These are phyloP conservation scores for Populus ilicifolia DNA, from an alignment of 345 rosid species.

Conservation along the genomic window DNA sequence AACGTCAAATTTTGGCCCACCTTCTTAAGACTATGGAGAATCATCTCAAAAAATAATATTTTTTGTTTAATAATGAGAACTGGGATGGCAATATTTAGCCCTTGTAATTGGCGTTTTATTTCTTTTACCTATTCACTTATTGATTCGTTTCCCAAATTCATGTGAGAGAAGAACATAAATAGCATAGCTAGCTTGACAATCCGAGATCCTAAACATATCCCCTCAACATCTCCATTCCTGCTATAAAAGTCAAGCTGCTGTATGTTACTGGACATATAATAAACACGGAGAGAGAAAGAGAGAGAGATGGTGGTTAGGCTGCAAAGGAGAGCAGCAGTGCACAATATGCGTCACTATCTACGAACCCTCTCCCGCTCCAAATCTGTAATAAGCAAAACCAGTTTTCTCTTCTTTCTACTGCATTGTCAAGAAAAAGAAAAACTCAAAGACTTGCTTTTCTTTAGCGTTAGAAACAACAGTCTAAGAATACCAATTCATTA, in stretches of 20 bases:
- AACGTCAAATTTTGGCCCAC: not conserved
- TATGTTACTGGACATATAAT: slow-evolving; percentile 3
- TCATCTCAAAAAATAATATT: too few relatives aligned
- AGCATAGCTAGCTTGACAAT: slow-evolving; percentile 12
- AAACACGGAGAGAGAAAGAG: slow-evolving; percentile 9
- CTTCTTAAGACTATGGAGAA: not conserved
- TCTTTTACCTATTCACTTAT: not conserved
- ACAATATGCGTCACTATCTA: slow-evolving; percentile 47
- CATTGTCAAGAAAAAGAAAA: not conserved
- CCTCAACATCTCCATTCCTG: slow-evolving; percentile 11
- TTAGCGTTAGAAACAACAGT: not conserved
- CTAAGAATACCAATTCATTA: not conserved
- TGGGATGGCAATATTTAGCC: too few relatives aligned
- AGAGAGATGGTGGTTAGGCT: slow-evolving; percentile 43
- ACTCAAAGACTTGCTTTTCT: not conserved
- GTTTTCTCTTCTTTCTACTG: not conserved
- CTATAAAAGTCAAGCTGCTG: slow-evolving; percentile 33
- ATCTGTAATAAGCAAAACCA: slow-evolving; percentile 34
- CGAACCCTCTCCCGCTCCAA: slow-evolving; percentile 42
- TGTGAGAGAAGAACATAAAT: slow-evolving; percentile 24
- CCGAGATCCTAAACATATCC: slow-evolving; percentile 38
- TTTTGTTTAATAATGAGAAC: too few relatives aligned
- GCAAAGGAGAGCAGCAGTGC: slow-evolving; percentile 39
- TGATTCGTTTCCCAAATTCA: slow-evolving; percentile 22
- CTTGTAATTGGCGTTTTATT: not conserved